phyloP scores from a whole-genome alignment of 495 filamentous ascomycete genomes.

The Neurospora africana region DNA sequence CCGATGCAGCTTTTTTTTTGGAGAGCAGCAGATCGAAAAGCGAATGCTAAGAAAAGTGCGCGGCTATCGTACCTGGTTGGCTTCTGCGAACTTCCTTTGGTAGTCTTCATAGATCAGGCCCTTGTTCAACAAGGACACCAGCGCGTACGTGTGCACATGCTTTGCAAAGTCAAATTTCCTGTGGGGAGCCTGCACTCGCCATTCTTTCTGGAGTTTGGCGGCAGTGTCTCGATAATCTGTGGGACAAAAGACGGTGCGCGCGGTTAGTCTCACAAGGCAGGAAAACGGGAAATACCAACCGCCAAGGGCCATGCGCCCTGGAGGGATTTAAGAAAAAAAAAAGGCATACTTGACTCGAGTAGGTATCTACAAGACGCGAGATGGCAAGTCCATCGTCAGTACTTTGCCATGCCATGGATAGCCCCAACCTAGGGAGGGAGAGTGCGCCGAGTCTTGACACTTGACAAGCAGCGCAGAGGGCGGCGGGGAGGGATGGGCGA shows the following conservation, averaged over 20 bases:
- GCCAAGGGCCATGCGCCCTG: conserved; percentile 1
- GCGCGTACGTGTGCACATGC: conserved; percentile 62
- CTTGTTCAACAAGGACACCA: conserved; percentile 67
- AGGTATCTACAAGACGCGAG: conserved; percentile 53
- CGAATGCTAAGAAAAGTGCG: conserved; percentile 2
- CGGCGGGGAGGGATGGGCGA: conserved; percentile 31
- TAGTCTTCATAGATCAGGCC: conserved; percentile 58
- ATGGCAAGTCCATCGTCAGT: neutral
- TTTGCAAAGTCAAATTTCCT: conserved; percentile 61
- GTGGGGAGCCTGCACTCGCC: conserved; percentile 61
- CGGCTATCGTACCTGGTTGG: conserved; percentile 15
- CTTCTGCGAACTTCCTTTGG: conserved; percentile 48
- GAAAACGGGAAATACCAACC: neutral
- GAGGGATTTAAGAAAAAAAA: conserved; percentile 7
- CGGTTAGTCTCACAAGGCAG: conserved; percentile 23
- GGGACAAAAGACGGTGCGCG: conserved; percentile 11
- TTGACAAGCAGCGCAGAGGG: conserved; percentile 11
- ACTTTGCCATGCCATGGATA: neutral
- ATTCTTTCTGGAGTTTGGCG: conserved; percentile 71
- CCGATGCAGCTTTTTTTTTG: neutral
- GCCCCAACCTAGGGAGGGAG: neutral
- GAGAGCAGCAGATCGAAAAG: conserved; percentile 1
- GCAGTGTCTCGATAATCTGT: conserved; percentile 62
- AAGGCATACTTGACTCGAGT: conserved; percentile 81
- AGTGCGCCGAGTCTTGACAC: conserved; percentile 8